Percentiles rank a stretch among this genome's conserved stretches.
Evolutionary conservation across 2,329 filamentous ascomycete genomes (phyloP).

Genomic region (Zopfia rhizophila): DNA sequence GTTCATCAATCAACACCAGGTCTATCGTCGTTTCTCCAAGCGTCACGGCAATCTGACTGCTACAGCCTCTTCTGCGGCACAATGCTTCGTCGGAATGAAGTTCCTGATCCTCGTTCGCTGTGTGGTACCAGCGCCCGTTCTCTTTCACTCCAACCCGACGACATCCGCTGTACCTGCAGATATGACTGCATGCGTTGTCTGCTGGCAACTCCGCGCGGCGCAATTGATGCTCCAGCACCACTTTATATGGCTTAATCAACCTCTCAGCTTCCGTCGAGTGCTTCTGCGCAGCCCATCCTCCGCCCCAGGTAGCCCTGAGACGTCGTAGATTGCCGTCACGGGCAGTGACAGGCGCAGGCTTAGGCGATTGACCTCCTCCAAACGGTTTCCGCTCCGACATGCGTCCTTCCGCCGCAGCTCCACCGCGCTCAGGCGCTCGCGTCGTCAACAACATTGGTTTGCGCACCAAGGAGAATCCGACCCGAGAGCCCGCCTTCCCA

Average conservation of each 20-base stretch:
- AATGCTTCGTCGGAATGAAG: constrained; percentile 21
- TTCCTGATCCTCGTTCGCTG: constrained; percentile 12
- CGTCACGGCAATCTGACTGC: constrained; percentile 36
- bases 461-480: no score
- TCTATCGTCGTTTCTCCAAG: constrained; percentile 19
- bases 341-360: constrained; percentile 16
- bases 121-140: constrained; percentile 17
- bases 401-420: constrained; percentile 6
- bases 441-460: neutral
- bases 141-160: constrained; percentile 19
- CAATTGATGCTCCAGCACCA: constrained; percentile 36
- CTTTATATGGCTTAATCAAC: constrained; percentile 43
- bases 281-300: constrained; percentile 17
- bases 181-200: constrained; percentile 31
- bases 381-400: constrained; percentile 16
- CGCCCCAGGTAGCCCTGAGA: constrained; percentile 24
- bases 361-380: constrained; percentile 17
- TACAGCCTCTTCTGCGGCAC: constrained; percentile 26
- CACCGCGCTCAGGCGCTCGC: neutral
- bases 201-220: constrained; percentile 30
- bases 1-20: constrained; percentile 32
- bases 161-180: constrained; percentile 38
- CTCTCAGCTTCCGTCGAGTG: constrained; percentile 19
- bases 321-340: constrained; percentile 31
- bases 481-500: constrained; percentile 3